Evolutionary conservation across 1,284 basidiomycete species (phyloP), one percentile per base, ranked within the genome.

Genomic region (Anthracocystis walkeri): DNA sequence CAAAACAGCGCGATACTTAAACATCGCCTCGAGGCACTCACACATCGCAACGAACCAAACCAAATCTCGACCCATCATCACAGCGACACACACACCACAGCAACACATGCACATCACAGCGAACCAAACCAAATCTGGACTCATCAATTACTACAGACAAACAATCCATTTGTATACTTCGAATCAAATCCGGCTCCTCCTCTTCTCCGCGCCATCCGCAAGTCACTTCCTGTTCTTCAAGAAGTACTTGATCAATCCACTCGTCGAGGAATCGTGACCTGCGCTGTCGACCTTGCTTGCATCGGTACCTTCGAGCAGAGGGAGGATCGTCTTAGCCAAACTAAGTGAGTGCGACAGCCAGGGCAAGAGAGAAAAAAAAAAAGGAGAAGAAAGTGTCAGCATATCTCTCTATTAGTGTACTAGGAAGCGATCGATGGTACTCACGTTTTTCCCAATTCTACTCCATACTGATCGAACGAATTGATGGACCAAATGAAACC

Each of bases 401-500:
- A 11, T 7, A 42, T 42, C 18, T 20, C 3, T 42, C 40, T 6
- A n/a, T 6, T 8, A 18, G 1, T 41, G 40, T 8, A 29, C 29
- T 29, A 29, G 29, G 29, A 29, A 41, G 14, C 11, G 41, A 20
- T 20, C 8, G n/a, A 42, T 20, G 7, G 18, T 8, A 42, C n/a
- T 10, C 18, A 6, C 95, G 29, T 83, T 81, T 98, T 98, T 73
- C 95, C 96, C 55, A 98, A 91, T 87, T 82, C 79, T 8, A 81
- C 79, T 41, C 81, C 93, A 86, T 86, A 86, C 83, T 88, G 87
- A 80, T 88, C 88, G 86, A 93, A 99, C 11, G 94, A 96, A 89
- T 99, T 99, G 89, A 99, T 97, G 50, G 94, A 93, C 95, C 95
- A 98, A 74, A 98, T 89, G 54, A 93, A 92, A 83, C 96, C 96